Percentiles rank a stretch among this genome's conserved stretches.
Evolutionary conservation across 805 yeast species (phyloP).

Genomic region (Cyberlindnera americana): DNA sequence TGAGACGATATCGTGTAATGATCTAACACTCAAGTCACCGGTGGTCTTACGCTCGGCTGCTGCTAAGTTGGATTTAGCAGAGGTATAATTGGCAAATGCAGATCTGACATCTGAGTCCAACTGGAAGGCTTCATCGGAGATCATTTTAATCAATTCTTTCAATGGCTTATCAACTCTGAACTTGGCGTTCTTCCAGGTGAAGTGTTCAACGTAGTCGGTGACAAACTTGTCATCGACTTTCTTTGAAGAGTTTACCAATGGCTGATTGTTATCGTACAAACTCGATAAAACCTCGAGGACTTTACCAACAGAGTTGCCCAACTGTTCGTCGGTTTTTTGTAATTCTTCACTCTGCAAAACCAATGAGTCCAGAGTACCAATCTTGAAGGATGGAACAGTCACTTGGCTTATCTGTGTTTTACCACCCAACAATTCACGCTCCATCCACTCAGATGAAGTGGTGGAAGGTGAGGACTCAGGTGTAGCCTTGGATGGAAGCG

Average conservation of each 20-base stretch:
- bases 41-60: slow-evolving; percentile 91
- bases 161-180: slow-evolving; percentile 83
- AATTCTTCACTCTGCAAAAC: slow-evolving; percentile 91
- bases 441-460: slow-evolving; percentile 48
- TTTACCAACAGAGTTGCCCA: slow-evolving; percentile 65
- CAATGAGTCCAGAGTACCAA: slow-evolving; percentile 90
- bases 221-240: slow-evolving; percentile 51
- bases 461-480: slow-evolving; percentile 48
- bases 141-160: slow-evolving; percentile 63
- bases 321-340: slow-evolving; percentile 74
- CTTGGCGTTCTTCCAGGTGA: slow-evolving; percentile 86
- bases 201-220: slow-evolving; percentile 64
- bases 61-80: slow-evolving; percentile 76
- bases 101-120: slow-evolving; percentile 81
- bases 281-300: slow-evolving; percentile 67
- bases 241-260: slow-evolving; percentile 45
- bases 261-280: slow-evolving; percentile 40
- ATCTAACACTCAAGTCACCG: slow-evolving; percentile 89
- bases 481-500: slow-evolving; percentile 50
- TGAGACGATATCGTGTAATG: slow-evolving; percentile 83
- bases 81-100: slow-evolving; percentile 70
- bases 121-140: slow-evolving; percentile 74
- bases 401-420: slow-evolving; percentile 53
- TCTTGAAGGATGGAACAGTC: slow-evolving; percentile 79
- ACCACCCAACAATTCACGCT: slow-evolving; percentile 53